Base-by-base conservation (phyloP, 2,329 filamentous ascomycete genomes). In the Teratosphaeria gauchensis region DNA sequence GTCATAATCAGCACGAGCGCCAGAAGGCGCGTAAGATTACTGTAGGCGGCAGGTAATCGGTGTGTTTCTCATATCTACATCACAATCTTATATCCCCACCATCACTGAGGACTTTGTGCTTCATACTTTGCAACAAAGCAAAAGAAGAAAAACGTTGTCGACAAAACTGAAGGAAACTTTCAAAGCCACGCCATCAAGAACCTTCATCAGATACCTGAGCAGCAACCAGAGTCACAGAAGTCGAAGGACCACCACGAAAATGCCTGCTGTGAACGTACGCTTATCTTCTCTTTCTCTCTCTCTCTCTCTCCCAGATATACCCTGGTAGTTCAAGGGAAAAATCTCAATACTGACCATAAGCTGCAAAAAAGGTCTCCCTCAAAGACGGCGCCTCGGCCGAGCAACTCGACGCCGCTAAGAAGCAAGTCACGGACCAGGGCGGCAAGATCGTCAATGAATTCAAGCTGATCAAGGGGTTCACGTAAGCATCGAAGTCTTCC, bases 401-500 rank as follows among this genome's bases (percentile, higher is more conserved):
- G 33, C 79, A 95, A 71, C 79, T 95, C 64, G 77, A 85, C 55
- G 81, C 82, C 56, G 87, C 88, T 61, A 95, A 95, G 84, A 77
- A 92, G 73, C 77, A 86, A 60, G 88, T 86, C 66, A 77, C 73
- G 61, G 82, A 87, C 51, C 84, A 92, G 72, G 92, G 92, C 71
- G 92, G 91, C 72, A 84, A 84, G 74, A 94, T 97, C 77, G 84
- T 78, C 58, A 85, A 94, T 67, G 89, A 94, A 73, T 96, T 90
- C 80, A 86, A 77, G 61, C 76, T 96, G 68, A 91, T 96, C 82
- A 95, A 92, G 79, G 92, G 88, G 59, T 96, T 96, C 79, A 86
- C 89, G 92, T 96, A 84, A 66, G 30, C 16, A 21, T n/a, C 42
- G 30, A 11, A 51, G 9, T n/a, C 1, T n/a, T n/a, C n/a, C n/a